phyloP scores from a whole-genome alignment of 805 yeast species.

The Ogataea kodamae region DNA sequence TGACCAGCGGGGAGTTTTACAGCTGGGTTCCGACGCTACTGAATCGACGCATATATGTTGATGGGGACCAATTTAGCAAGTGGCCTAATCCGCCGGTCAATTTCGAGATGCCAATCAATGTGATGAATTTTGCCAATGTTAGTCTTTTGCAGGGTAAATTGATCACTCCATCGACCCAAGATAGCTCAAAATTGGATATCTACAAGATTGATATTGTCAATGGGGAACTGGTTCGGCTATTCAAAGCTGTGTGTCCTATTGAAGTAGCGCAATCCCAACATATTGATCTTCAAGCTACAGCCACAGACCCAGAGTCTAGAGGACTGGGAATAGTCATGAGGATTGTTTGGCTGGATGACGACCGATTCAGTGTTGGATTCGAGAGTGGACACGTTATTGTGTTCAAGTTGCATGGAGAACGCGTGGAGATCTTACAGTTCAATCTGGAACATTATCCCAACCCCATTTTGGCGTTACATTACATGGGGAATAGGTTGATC shows the following conservation, averaged over 20 bases:
- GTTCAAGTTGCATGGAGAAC: constrained; percentile 23
- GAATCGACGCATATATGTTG: constrained; percentile 15
- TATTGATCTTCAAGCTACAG: constrained; percentile 22
- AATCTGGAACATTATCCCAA: constrained; percentile 45
- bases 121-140: constrained; percentile 70
- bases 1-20: constrained; percentile 10
- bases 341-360: constrained; percentile 36
- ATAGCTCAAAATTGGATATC: constrained; percentile 63
- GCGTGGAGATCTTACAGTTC: constrained; percentile 17
- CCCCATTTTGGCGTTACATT: constrained; percentile 47
- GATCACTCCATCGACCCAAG: constrained; percentile 60
- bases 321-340: constrained; percentile 70
- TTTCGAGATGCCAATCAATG: constrained; percentile 63
- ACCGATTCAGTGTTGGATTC: constrained; percentile 52
- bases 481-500: constrained; percentile 28
- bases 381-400: constrained; percentile 65
- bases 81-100: constrained; percentile 27
- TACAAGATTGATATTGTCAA: constrained; percentile 36
- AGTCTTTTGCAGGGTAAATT: constrained; percentile 34
- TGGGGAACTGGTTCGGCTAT: constrained; percentile 28
- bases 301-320: constrained; percentile 14
- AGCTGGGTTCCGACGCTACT: constrained; percentile 20
- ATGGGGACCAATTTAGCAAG: constrained; percentile 21
- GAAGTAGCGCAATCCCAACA: constrained; percentile 24
- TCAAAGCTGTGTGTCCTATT: constrained; percentile 33